Percentiles rank a stretch among this genome's conserved stretches.
These are phyloP conservation scores for Ephemerocybe angulata DNA, from an alignment of 768 basidiomycete species.

Conservation along the genomic window DNA sequence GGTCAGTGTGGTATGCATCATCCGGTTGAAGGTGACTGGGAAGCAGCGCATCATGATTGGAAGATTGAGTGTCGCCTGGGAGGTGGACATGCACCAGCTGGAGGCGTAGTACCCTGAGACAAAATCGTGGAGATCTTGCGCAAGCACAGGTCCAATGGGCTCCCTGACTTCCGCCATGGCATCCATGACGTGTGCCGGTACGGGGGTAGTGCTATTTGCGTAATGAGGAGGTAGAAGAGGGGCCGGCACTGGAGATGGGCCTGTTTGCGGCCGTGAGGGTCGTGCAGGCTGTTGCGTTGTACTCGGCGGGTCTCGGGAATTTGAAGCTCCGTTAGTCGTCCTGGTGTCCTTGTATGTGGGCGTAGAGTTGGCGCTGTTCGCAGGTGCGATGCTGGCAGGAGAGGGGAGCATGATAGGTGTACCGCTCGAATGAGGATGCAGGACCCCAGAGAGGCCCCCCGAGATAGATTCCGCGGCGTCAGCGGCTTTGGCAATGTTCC, in stretches of 20 bases:
- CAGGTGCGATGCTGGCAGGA: constrained; percentile 63
- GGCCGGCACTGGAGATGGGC: constrained; percentile 33
- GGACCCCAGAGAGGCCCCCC: constrained; percentile 23
- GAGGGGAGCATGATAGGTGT: constrained; percentile 80
- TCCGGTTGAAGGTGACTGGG: constrained; percentile 71
- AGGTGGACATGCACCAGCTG: constrained; percentile 43
- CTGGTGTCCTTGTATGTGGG: constrained; percentile 59
- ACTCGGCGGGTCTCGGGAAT: constrained; percentile 24
- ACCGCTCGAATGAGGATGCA: constrained; percentile 35
- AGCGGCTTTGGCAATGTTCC: constrained; percentile 40
- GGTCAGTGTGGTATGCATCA: constrained; percentile 61
- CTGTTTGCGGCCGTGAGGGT: constrained; percentile 25
- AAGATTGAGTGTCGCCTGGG: constrained; percentile 58
- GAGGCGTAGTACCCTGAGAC: constrained; percentile 37
- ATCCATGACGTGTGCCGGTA: constrained; percentile 40
- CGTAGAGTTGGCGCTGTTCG: constrained; percentile 74
- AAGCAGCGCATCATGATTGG: constrained; percentile 67
- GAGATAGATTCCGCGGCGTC: constrained; percentile 28
- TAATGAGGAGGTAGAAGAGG: constrained; percentile 37
- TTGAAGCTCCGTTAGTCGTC: constrained; percentile 45
- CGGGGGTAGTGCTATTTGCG: constrained; percentile 31
- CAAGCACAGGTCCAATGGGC: constrained; percentile 40
- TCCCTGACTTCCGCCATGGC: constrained; percentile 43
- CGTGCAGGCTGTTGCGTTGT: constrained; percentile 30
- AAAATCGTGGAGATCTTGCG: constrained; percentile 42